Percentiles rank a stretch among this genome's conserved stretches.
phyloP scores from a whole-genome alignment of 1,139 yeast genomes.

The Lodderomyces oxycetoniae region DNA sequence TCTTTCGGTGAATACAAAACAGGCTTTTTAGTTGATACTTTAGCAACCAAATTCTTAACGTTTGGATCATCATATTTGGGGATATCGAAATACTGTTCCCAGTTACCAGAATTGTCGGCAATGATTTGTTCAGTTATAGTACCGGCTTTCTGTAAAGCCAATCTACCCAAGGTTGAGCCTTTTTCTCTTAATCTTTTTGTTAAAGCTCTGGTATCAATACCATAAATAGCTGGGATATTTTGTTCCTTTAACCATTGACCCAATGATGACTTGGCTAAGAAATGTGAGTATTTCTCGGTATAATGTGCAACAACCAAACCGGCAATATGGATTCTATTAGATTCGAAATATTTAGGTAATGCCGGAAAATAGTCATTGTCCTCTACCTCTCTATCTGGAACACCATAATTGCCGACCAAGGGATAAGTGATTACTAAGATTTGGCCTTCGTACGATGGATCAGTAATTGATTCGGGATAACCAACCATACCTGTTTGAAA shows the following conservation, averaged over 20 bases:
- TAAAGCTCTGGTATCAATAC: constrained; percentile 93
- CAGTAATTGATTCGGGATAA: constrained; percentile 96
- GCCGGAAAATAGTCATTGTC: constrained; percentile 70
- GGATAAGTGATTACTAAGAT: constrained; percentile 96
- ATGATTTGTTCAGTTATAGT: constrained; percentile 31
- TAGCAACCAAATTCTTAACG: constrained; percentile 82
- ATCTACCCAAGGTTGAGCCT: constrained; percentile 92
- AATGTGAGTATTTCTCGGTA: constrained; percentile 94
- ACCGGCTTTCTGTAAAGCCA: constrained; percentile 53
- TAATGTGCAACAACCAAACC: constrained; percentile 97
- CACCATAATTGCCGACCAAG: constrained; percentile 98
- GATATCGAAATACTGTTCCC: constrained; percentile 63
- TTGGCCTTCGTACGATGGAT: constrained; percentile 98
- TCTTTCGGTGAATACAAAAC: constrained; percentile 58
- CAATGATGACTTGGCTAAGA: constrained; percentile 84
- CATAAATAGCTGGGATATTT: constrained; percentile 93
- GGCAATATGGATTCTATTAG: constrained; percentile 86
- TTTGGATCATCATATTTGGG: constrained; percentile 96
- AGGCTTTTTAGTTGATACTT: constrained; percentile 78
- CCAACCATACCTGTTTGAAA: constrained; percentile 99
- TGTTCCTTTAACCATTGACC: constrained; percentile 92
- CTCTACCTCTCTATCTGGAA: constrained; percentile 76
- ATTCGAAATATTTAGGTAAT: constrained; percentile 90
- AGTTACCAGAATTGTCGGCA: constrained; percentile 22
- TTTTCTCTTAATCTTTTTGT: constrained; percentile 88